Percentiles rank a stretch among this genome's conserved stretches.
Evolutionary conservation across 345 rosid genomes (phyloP).

Genomic region (Excoecaria cochinchinensis): DNA sequence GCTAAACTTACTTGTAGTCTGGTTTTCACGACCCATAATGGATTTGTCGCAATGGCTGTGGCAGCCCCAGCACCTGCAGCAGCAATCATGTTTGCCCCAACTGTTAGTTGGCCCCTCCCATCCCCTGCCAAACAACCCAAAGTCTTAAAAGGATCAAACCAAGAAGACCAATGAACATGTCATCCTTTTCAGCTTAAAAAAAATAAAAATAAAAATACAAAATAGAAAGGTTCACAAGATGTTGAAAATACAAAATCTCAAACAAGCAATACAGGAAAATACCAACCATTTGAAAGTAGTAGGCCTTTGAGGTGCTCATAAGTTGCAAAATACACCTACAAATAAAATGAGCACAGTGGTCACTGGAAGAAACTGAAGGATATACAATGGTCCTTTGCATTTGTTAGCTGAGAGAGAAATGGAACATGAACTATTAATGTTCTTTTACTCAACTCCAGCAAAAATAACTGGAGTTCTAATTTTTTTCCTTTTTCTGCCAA

Average conservation of each 20-base stretch:
- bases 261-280: conserved; percentile 18
- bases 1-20: conserved; percentile 75
- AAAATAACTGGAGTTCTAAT: background rate
- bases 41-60: conserved; percentile 81
- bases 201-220: background rate
- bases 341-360: conserved; percentile 28
- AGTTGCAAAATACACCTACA: conserved; percentile 85
- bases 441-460: conserved; percentile 3
- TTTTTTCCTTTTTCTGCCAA: background rate
- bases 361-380: conserved; percentile 18
- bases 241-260: conserved; percentile 2
- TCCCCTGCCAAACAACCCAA: conserved; percentile 40
- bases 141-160: conserved; percentile 10
- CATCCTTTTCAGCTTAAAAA: background rate
- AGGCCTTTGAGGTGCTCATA: conserved; percentile 69
- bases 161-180: background rate
- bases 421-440: background rate
- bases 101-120: conserved; percentile 42
- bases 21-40: conserved; percentile 99
- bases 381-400: conserved; percentile 11
- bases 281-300: conserved; percentile 73
- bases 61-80: conserved; percentile 98
- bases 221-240: background rate
- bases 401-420: conserved; percentile 1
- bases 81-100: conserved; percentile 80